phyloP scores from a whole-genome alignment of 495 filamentous ascomycete genomes.

The Astrothelium subdiscretum region DNA sequence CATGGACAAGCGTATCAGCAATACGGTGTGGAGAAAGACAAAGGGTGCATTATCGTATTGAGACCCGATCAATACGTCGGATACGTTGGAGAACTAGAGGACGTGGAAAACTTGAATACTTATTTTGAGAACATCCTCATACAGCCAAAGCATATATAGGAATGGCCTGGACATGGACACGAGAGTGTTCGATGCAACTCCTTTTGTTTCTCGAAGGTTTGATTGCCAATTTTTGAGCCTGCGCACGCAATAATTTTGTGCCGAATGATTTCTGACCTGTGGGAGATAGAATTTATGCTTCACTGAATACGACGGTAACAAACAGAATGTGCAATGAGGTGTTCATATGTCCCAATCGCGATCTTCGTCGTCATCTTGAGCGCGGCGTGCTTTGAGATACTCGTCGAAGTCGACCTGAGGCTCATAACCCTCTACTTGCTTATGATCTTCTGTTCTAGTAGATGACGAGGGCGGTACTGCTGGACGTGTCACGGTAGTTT shows the following conservation, averaged over 20 bases:
- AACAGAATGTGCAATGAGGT: no score
- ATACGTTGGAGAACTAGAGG: conserved; percentile 40
- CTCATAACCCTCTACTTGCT: background rate
- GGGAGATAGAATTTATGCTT: no score
- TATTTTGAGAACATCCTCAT: conserved; percentile 9
- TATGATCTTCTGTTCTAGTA: background rate
- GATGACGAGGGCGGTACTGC: conserved; percentile 22
- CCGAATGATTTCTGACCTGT: no score
- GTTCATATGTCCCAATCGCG: background rate
- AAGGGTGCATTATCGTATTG: conserved; percentile 48
- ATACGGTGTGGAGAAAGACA: conserved; percentile 48
- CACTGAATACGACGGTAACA: no score
- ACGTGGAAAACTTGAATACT: conserved; percentile 5
- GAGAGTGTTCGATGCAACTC: background rate
- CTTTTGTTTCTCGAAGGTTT: no score
- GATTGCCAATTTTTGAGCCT: no score
- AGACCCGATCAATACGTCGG: conserved; percentile 60
- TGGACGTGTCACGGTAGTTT: conserved; percentile 30
- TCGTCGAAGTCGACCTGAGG: background rate
- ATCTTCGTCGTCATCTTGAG: conserved; percentile 1
- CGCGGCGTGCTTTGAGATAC: background rate
- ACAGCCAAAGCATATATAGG: background rate
- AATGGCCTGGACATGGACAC: background rate
- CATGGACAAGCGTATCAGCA: conserved; percentile 49
- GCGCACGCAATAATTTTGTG: no score